Conservation (phyloP, 305 asterid species). For the Lippia alba region DNA sequence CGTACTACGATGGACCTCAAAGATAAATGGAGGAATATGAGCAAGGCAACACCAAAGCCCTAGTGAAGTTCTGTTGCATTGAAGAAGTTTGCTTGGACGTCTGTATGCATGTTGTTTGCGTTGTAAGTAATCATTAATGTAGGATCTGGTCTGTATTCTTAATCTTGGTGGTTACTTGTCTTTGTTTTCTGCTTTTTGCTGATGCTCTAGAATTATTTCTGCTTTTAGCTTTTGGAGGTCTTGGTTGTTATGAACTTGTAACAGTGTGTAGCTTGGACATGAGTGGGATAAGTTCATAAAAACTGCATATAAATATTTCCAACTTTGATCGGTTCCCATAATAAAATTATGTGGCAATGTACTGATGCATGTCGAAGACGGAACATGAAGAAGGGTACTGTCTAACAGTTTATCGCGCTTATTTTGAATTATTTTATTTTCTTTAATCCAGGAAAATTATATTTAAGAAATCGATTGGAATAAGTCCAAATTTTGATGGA, state of each 20-base stretch:
- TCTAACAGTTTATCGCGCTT: no score
- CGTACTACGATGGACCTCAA: slow-evolving; percentile 71
- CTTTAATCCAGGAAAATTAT: no score
- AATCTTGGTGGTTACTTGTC: slow-evolving; percentile 1
- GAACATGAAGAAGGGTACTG: no score
- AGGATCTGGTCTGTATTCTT: background rate
- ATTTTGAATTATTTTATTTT: no score
- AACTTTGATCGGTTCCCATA: no score
- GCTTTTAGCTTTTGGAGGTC: no score
- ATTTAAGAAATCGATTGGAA: no score
- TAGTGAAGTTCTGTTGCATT: slow-evolving; percentile 7
- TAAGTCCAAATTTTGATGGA: no score
- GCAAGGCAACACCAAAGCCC: slow-evolving; percentile 44
- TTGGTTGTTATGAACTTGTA: background rate
- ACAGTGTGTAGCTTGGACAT: slow-evolving; percentile 3
- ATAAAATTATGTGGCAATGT: no score
- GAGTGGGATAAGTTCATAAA: background rate
- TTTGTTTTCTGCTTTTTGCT: background rate
- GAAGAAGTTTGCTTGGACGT: background rate
- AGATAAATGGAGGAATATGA: slow-evolving; percentile 84
- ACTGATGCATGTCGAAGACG: no score
- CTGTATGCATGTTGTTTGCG: background rate
- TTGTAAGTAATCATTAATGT: slow-evolving; percentile 7
- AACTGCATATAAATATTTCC: no score
- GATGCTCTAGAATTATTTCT: slow-evolving; percentile 8